These are phyloP conservation scores for Coriolopsis trogii DNA, from an alignment of 1,284 basidiomycete species.

Conservation along the genomic window DNA sequence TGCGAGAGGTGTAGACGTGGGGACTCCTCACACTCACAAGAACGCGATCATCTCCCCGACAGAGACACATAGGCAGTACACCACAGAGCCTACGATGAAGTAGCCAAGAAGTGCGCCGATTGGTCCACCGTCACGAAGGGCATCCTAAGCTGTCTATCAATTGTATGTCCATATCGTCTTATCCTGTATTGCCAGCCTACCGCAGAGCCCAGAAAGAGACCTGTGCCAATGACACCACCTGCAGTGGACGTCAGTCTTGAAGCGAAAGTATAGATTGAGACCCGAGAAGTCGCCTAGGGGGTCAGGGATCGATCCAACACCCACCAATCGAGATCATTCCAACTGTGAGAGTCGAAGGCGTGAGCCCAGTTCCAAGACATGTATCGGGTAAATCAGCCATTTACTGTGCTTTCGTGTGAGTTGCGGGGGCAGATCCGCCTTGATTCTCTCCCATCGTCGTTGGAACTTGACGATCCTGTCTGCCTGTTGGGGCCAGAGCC, in stretches of 20 bases:
- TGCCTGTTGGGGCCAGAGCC: slow-evolving; percentile 19
- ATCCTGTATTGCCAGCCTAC: slow-evolving; percentile 22
- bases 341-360: slow-evolving; percentile 20
- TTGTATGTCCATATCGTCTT: slow-evolving; percentile 20
- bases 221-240: slow-evolving; percentile 54
- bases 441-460: slow-evolving; percentile 33
- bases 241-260: background rate
- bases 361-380: background rate
- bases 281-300: no score
- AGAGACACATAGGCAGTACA: slow-evolving; percentile 43
- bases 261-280: background rate
- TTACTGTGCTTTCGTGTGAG: slow-evolving; percentile 33
- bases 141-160: slow-evolving; percentile 51
- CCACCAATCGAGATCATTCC: slow-evolving; percentile 38
- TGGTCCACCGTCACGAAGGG: slow-evolving; percentile 56
- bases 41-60: slow-evolving; percentile 38
- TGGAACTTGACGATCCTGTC: slow-evolving; percentile 31
- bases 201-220: slow-evolving; percentile 45
- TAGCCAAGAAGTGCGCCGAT: slow-evolving; percentile 69
- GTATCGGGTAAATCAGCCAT: background rate
- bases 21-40: slow-evolving; percentile 29
- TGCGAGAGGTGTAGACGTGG: no score
- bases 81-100: slow-evolving; percentile 48
- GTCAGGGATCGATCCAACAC: background rate
- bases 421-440: slow-evolving; percentile 33